Evolutionary conservation across 2,329 filamentous ascomycete species (phyloP).

Genomic region (Coniochaeta sp.): DNA sequence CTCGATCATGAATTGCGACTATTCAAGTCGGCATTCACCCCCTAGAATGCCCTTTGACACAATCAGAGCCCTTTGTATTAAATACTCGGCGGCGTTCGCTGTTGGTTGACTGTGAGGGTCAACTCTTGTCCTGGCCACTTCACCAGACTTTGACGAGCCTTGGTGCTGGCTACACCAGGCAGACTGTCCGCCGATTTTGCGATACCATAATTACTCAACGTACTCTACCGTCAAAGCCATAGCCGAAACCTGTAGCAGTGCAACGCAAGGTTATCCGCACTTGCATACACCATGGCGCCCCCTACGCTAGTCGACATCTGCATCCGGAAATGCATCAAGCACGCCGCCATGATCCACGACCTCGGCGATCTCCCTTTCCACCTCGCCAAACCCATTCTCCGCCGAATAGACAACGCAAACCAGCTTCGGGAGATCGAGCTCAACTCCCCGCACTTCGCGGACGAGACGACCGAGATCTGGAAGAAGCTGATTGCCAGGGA

Average conservation of each 20-base stretch:
- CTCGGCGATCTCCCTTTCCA: constrained; percentile 65
- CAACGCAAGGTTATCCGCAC: background rate
- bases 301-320: constrained; percentile 42
- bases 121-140: background rate
- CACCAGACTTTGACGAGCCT: background rate
- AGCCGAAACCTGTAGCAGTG: background rate
- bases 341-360: constrained; percentile 53
- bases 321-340: constrained; percentile 41
- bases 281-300: constrained; percentile 10
- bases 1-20: background rate
- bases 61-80: background rate
- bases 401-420: constrained; percentile 61
- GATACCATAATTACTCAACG: background rate
- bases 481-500: constrained; percentile 68
- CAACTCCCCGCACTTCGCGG: constrained; percentile 68
- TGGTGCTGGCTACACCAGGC: background rate
- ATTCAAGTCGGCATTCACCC: background rate
- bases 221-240: background rate
- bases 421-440: constrained; percentile 71
- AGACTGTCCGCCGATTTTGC: background rate
- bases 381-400: constrained; percentile 59
- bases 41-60: background rate
- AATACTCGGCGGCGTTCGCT: background rate
- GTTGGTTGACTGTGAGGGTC: background rate
- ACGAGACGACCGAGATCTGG: constrained; percentile 69